These are phyloP conservation scores for Phytopythium sindhum DNA, from an alignment of 352 stramenopile species.

Conservation along the genomic window DNA sequence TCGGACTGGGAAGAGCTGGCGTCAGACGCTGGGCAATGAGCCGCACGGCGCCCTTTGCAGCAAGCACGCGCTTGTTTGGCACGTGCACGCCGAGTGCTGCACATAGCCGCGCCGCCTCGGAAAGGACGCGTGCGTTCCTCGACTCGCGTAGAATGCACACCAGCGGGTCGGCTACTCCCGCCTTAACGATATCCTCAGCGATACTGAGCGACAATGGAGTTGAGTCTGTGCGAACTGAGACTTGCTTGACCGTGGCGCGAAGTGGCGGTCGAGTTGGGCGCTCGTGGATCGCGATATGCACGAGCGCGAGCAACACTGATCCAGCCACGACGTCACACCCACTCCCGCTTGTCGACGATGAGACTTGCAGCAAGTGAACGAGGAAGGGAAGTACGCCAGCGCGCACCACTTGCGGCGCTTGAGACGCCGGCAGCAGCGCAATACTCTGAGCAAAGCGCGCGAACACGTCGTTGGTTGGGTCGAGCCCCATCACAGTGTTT, in stretches of 20 bases:
- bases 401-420: slow-evolving; percentile 40
- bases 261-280: slow-evolving; percentile 15
- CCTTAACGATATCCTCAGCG: slow-evolving; percentile 67
- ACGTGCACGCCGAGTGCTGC: slow-evolving; percentile 43
- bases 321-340: slow-evolving; percentile 56
- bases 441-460: slow-evolving; percentile 71
- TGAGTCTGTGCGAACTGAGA: neutral
- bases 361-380: slow-evolving; percentile 32
- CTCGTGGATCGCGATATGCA: slow-evolving; percentile 61
- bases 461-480: slow-evolving; percentile 53
- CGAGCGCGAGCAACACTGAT: slow-evolving; percentile 62
- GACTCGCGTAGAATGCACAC: slow-evolving; percentile 44
- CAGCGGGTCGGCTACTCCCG: slow-evolving; percentile 40
- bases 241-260: neutral
- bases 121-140: slow-evolving; percentile 49
- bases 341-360: slow-evolving; percentile 23
- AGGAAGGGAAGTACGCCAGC: slow-evolving; percentile 64
- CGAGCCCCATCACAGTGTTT: slow-evolving; percentile 8
- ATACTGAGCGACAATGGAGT: slow-evolving; percentile 19
- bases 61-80: slow-evolving; percentile 65
- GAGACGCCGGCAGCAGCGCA: slow-evolving; percentile 47
- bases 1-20: slow-evolving; percentile 7
- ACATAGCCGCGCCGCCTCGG: slow-evolving; percentile 54
- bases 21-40: slow-evolving; percentile 40
- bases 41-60: slow-evolving; percentile 59